These are phyloP conservation scores for Stephanodiscus minutulus DNA, from an alignment of 108 stramenopile species.

Conservation along the genomic window DNA sequence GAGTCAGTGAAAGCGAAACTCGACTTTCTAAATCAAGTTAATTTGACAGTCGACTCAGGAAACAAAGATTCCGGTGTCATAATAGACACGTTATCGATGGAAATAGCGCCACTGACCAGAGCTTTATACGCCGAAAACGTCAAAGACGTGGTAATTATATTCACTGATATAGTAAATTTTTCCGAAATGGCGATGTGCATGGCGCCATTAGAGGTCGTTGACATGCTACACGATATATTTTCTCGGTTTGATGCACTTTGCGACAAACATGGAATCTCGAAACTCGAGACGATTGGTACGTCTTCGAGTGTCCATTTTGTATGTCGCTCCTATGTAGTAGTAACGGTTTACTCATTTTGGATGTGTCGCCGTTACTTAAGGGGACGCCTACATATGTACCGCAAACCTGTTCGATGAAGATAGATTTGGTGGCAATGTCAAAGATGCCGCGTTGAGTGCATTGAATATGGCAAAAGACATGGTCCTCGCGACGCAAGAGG, in stretches of 20 bases:
- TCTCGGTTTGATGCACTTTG: constrained; percentile 34
- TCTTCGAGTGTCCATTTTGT: neutral
- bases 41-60: neutral
- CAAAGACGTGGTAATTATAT: constrained; percentile 32
- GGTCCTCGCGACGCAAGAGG: constrained; percentile 17
- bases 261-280: constrained; percentile 28
- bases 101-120: neutral
- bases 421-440: constrained; percentile 8
- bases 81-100: neutral
- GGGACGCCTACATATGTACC: constrained; percentile 37
- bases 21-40: constrained; percentile 18
- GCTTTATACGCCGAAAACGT: constrained; percentile 46
- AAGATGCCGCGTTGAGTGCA: constrained; percentile 28
- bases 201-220: constrained; percentile 36
- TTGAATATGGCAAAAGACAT: constrained; percentile 33
- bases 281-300: constrained; percentile 42
- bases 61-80: constrained; percentile 12
- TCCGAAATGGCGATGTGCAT: constrained; percentile 21
- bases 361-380: neutral
- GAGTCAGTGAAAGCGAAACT: neutral
- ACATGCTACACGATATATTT: constrained; percentile 36
- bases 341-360: neutral
- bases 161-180: constrained; percentile 41
- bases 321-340: neutral
- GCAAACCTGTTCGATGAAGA: constrained; percentile 19